A percentile compares a stretch with the other conserved stretches of the same genome.
Evolutionary conservation across 2,329 filamentous ascomycete species (phyloP).

Genomic region (Ophiostoma montium): DNA sequence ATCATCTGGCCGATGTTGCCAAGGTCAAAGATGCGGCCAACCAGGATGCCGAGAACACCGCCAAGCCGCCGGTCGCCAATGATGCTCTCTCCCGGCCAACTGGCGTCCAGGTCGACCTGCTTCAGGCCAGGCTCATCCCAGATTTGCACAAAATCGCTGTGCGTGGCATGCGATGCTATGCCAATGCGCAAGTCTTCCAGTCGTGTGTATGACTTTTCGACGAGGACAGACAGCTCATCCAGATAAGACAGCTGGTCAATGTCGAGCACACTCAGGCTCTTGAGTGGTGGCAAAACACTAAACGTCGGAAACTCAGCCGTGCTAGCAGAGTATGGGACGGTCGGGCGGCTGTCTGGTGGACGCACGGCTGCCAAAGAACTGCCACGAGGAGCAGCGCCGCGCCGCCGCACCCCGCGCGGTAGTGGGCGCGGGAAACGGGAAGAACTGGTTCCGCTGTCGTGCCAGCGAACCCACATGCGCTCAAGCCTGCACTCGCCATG

Average conservation of each 20-base stretch:
- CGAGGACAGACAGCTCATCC: constrained; percentile 67
- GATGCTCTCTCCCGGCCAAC: constrained; percentile 39
- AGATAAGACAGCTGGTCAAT: constrained; percentile 73
- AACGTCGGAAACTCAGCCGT: constrained; percentile 68
- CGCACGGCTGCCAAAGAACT: too few species aligned
- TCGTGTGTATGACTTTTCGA: constrained; percentile 52
- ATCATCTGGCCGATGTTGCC: constrained; percentile 15
- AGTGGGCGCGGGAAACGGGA: not conserved
- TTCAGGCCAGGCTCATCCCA: constrained; percentile 50
- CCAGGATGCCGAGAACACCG: constrained; percentile 53
- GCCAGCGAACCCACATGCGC: constrained; percentile 69
- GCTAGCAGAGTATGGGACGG: constrained; percentile 28
- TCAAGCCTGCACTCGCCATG: constrained; percentile 51
- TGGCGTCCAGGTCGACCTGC: constrained; percentile 46
- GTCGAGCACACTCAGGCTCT: constrained; percentile 62
- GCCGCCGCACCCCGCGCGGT: constrained; percentile 11
- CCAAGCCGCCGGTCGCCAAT: constrained; percentile 52
- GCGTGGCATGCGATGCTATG: constrained; percentile 38
- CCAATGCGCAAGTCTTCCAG: constrained; percentile 62
- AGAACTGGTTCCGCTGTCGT: constrained; percentile 46
- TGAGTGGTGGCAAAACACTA: constrained; percentile 60
- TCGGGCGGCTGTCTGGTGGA: too few species aligned
- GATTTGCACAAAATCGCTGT: constrained; percentile 39
- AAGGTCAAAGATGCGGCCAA: constrained; percentile 53
- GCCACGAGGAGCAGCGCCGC: too few species aligned